These are phyloP conservation scores for Leccinum pachyderme DNA, from an alignment of 1,284 basidiomycete genomes.

Conservation along the genomic window DNA sequence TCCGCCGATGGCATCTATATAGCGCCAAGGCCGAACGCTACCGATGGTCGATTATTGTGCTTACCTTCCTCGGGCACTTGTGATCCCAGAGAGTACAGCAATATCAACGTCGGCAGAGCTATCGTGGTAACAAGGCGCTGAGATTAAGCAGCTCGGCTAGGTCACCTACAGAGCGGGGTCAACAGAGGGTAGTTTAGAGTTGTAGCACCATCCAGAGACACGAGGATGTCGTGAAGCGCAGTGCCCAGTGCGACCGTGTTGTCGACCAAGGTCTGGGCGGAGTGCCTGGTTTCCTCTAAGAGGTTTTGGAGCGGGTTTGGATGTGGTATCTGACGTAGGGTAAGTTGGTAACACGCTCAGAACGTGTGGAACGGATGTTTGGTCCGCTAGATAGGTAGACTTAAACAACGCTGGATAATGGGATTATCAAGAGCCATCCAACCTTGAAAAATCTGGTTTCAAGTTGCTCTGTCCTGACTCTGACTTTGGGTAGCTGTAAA, in stretches of 20 bases:
- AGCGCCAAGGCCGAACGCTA: background rate
- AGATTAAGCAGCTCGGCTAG: conserved; percentile 15
- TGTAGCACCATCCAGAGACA: background rate
- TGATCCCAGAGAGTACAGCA: conserved; percentile 18
- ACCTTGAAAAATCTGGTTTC: too few relatives aligned
- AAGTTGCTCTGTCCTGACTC: too few relatives aligned
- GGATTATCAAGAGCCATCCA: too few relatives aligned
- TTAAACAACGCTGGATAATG: background rate
- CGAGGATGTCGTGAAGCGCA: background rate
- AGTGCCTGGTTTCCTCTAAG: conserved; percentile 4
- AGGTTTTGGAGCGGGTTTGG: background rate
- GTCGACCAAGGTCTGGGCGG: conserved; percentile 7
- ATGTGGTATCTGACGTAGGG: background rate
- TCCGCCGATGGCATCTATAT: conserved; percentile 12
- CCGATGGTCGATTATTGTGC: background rate
- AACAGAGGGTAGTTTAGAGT: background rate
- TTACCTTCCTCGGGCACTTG: conserved; percentile 13
- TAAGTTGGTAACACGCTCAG: background rate
- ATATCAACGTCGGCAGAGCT: conserved; percentile 12
- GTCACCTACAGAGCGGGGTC: conserved; percentile 12
- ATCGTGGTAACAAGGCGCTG: conserved; percentile 8
- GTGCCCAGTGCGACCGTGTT: background rate
- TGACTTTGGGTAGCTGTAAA: too few relatives aligned
- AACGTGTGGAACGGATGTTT: background rate
- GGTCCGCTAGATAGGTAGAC: background rate